Evolutionary conservation across 805 yeast genomes (phyloP).

Genomic region (Sungouiella thailandica): DNA sequence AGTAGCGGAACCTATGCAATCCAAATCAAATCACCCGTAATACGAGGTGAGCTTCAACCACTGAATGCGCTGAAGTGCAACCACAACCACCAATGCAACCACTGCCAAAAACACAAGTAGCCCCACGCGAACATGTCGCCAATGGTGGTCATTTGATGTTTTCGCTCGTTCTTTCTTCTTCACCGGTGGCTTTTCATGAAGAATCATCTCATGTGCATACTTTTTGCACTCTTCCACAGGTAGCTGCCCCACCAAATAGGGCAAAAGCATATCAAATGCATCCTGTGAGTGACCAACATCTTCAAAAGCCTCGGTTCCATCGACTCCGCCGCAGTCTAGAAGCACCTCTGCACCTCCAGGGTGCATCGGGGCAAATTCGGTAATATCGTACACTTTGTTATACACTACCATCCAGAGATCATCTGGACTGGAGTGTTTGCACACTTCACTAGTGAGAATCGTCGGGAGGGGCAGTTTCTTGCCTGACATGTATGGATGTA

Average conservation of each 20-base stretch:
- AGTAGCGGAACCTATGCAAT: background rate
- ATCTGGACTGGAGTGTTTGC: conserved; percentile 66
- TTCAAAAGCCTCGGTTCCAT: conserved; percentile 67
- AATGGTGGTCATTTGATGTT: background rate
- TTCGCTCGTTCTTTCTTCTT: background rate
- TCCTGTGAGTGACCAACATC: conserved; percentile 17
- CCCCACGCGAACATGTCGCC: background rate
- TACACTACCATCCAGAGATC: conserved; percentile 83
- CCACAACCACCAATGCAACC: conserved; percentile 6
- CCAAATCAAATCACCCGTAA: too few species aligned
- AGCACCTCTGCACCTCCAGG: conserved; percentile 77
- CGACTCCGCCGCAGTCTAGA: conserved; percentile 72
- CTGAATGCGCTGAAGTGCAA: conserved; percentile 11
- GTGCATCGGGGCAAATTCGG: conserved; percentile 68
- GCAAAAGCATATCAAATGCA: conserved; percentile 15
- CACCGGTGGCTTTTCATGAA: too few species aligned
- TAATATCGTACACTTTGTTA: conserved; percentile 73
- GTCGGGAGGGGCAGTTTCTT: background rate
- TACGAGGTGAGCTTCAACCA: conserved; percentile 11
- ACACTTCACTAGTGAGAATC: conserved; percentile 42
- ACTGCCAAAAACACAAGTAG: conserved; percentile 6
- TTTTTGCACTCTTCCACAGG: conserved; percentile 3
- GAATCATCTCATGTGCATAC: background rate
- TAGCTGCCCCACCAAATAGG: conserved; percentile 11
- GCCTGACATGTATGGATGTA: too few species aligned